Evolutionary conservation across 139 green algal species (phyloP), one percentile per base, ranked within the genome.

Genomic region (Nannochloris sp.): DNA sequence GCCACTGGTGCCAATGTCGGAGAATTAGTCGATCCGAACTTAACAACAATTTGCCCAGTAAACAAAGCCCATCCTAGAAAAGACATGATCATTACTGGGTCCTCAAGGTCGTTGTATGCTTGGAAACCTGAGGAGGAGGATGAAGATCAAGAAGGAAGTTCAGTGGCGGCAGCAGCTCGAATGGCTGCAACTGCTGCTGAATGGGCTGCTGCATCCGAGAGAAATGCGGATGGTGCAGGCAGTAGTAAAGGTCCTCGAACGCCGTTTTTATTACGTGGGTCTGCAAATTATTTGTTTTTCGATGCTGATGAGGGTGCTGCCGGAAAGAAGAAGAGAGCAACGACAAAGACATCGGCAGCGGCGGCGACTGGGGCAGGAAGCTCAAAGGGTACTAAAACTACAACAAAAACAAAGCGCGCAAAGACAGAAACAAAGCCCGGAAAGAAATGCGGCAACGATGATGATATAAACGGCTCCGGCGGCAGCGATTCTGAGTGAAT

Each of bases 1-100:
- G 39, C 54, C 51, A 86, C 77, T 0, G 89, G 89, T 15, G 29
- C 30, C 12, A 58, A 89, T 39, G 65, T 93, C 47, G 57, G 35
- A 8, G 59, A 81, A 54, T 68, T 95, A 25, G 68, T 75, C 0
- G 90, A 96, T 64, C 58, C 72, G 25, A 90, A 95, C 75, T 70
- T 96, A 23, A 78, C 72, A 38, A 93, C 86, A 70, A 96, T 96
- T 61, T 80, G 65, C 14, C 86, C 89, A 9, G 86, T 96, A 24
- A 95, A 92, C 82, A 87, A 87, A 70, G 70, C 74, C 1, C 90
- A 96, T 69, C 90, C 90, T 13, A 57, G 74, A 4, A 72, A 71
- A 9, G 83, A 92, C 53, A 59, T 89, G 14, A 85, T 95, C 3
- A 36, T 80, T 10, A 71, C 51, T 35, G 78, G 78, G 36, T 77